These are phyloP conservation scores for Russula vinacea DNA, from an alignment of 768 basidiomycete genomes.

Conservation along the genomic window DNA sequence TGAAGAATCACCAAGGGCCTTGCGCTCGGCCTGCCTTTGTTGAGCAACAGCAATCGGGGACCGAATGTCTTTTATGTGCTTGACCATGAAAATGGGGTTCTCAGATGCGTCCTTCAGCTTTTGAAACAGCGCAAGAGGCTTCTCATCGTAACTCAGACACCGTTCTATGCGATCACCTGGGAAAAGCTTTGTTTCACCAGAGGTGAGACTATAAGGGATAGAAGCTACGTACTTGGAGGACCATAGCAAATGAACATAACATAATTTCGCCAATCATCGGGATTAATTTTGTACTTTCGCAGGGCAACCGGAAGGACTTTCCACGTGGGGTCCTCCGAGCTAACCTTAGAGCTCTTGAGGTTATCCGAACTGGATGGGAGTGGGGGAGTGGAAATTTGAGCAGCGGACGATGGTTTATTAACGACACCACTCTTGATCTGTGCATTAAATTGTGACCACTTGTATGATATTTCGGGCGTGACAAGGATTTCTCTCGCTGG, in stretches of 20 bases:
- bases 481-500: conserved; percentile 37
- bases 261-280: conserved; percentile 98
- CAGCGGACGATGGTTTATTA: conserved; percentile 19
- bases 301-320: conserved; percentile 96
- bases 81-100: conserved; percentile 98
- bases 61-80: conserved; percentile 94
- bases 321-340: conserved; percentile 96
- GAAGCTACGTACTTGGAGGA: conserved; percentile 60
- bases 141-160: conserved; percentile 96
- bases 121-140: conserved; percentile 94
- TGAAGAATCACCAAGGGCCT: conserved; percentile 49
- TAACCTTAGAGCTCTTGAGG: conserved; percentile 95
- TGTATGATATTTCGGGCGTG: conserved; percentile 59
- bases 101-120: conserved; percentile 96
- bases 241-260: conserved; percentile 99
- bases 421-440: conserved; percentile 17
- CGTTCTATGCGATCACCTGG: conserved; percentile 80
- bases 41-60: conserved; percentile 96
- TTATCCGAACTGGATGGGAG: conserved; percentile 50
- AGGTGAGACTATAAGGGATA: background rate
- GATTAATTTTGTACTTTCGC: conserved; percentile 98
- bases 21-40: conserved; percentile 89
- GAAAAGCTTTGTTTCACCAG: background rate
- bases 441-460: conserved; percentile 17
- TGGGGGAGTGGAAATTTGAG: conserved; percentile 38